Conservation (phyloP, 1,284 basidiomycete species). For the Ustilago cynodontis region DNA sequence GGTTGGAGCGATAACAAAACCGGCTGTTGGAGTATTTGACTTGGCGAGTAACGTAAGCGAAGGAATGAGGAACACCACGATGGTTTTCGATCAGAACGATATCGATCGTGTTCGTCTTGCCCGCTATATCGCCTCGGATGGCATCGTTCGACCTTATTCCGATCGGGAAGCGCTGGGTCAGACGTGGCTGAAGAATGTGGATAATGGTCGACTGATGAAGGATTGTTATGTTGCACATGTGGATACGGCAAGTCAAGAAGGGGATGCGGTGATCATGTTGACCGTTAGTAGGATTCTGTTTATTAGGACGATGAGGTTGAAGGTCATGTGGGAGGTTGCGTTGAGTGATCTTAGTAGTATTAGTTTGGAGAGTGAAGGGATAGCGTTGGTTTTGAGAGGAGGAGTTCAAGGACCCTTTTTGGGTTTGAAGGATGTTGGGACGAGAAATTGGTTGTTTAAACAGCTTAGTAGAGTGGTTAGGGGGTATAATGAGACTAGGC, state of each 20-base stretch:
- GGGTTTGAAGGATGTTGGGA: conserved; percentile 73
- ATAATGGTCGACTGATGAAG: conserved; percentile 84
- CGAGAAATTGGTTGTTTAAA: conserved; percentile 75
- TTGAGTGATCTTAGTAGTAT: conserved; percentile 89
- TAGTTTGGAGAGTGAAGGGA: conserved; percentile 72
- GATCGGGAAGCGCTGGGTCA: conserved; percentile 92
- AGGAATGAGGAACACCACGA: conserved; percentile 94
- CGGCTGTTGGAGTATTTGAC: conserved; percentile 95
- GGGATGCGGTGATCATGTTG: conserved; percentile 65
- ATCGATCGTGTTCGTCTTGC: conserved; percentile 91
- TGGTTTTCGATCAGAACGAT: conserved; percentile 92
- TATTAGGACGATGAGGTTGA: conserved; percentile 86
- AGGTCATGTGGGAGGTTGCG: conserved; percentile 91
- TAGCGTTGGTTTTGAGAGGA: conserved; percentile 76
- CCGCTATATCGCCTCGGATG: conserved; percentile 78
- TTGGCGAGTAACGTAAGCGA: conserved; percentile 95
- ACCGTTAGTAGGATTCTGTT: conserved; percentile 73
- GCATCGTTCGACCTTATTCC: conserved; percentile 75
- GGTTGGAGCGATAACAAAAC: conserved; percentile 94
- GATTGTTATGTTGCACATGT: conserved; percentile 90
- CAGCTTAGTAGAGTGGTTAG: conserved; percentile 71
- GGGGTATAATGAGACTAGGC: conserved; percentile 49
- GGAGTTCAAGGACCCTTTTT: conserved; percentile 75
- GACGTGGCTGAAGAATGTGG: conserved; percentile 93
- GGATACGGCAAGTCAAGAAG: conserved; percentile 73